Percentiles rank a stretch among this genome's conserved stretches.
These are phyloP conservation scores for Chalciporus pseudorubinellus DNA, from an alignment of 768 basidiomycete genomes.

Conservation along the genomic window DNA sequence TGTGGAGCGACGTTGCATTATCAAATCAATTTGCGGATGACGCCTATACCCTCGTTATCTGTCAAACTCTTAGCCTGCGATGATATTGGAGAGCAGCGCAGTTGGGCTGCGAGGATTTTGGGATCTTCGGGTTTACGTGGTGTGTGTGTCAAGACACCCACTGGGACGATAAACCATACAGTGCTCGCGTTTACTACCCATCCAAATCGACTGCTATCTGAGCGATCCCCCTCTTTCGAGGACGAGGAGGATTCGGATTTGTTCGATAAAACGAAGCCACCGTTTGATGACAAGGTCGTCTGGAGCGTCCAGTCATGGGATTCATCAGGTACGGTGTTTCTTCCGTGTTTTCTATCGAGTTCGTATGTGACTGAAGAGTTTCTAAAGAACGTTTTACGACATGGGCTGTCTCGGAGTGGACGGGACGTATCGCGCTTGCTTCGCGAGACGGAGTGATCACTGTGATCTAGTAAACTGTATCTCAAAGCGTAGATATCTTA, in stretches of 20 bases:
- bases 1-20: slow-evolving; percentile 46
- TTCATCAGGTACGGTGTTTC: slow-evolving; percentile 13
- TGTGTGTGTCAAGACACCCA: slow-evolving; percentile 2
- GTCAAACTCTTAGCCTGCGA: slow-evolving; percentile 38
- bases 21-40: slow-evolving; percentile 28
- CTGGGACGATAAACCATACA: not conserved
- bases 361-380: not conserved
- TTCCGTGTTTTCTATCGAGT: not conserved
- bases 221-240: not conserved
- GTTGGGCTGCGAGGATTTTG: slow-evolving; percentile 1
- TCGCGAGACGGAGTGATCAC: slow-evolving; percentile 34
- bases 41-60: slow-evolving; percentile 33
- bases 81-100: not conserved
- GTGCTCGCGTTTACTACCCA: slow-evolving; percentile 9
- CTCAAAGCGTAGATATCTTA: not conserved
- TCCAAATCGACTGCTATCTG: not conserved
- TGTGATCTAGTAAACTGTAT: not conserved
- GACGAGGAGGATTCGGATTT: not conserved
- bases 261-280: not conserved
- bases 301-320: slow-evolving; percentile 15
- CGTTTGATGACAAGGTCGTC: slow-evolving; percentile 3
- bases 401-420: slow-evolving; percentile 45
- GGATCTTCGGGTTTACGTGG: slow-evolving; percentile 12
- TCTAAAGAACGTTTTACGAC: slow-evolving; percentile 39
- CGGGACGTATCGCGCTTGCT: slow-evolving; percentile 42